A percentile compares a stretch with the other conserved stretches of the same genome.
These are phyloP conservation scores for Pythium folliculosum DNA, from an alignment of 352 stramenopile species.

Conservation along the genomic window DNA sequence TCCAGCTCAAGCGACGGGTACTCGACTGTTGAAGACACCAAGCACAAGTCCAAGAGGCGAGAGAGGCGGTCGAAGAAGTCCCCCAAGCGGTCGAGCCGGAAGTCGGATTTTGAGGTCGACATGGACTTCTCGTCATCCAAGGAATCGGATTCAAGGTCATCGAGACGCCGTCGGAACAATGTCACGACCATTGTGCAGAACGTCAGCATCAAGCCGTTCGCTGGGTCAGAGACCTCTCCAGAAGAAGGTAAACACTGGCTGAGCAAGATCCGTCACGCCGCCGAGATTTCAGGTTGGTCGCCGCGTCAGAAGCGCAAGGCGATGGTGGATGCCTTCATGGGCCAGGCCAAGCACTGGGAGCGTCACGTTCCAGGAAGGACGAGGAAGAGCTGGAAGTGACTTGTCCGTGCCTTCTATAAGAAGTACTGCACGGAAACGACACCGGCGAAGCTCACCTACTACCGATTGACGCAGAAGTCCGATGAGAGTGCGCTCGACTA, in stretches of 20 bases:
- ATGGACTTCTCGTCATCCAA: conserved; percentile 2
- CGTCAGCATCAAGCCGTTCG: not conserved
- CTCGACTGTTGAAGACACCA: not conserved
- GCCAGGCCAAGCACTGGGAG: conserved; percentile 11
- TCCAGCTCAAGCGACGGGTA: too few species aligned
- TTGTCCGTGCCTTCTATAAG: conserved; percentile 7
- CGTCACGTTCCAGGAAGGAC: conserved; percentile 4
- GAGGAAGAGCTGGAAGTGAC: conserved; percentile 1
- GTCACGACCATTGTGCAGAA: conserved; percentile 4
- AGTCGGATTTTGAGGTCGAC: conserved; percentile 7
- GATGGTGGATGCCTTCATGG: conserved; percentile 13
- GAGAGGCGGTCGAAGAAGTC: not conserved
- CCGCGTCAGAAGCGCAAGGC: too few species aligned
- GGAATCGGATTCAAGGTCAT: not conserved
- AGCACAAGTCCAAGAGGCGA: not conserved
- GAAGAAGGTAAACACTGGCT: not conserved
- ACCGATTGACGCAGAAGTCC: conserved; percentile 21
- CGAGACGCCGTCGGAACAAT: not conserved
- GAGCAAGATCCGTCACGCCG: conserved; percentile 11
- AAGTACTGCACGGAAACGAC: conserved; percentile 20
- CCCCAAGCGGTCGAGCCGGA: not conserved
- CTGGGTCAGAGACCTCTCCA: not conserved
- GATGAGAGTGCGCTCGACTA: conserved; percentile 24
- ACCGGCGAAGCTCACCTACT: conserved; percentile 10
- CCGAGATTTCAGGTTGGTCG: conserved; percentile 15